These are phyloP conservation scores for Suillus americanus DNA, from an alignment of 768 basidiomycete species.

Conservation along the genomic window DNA sequence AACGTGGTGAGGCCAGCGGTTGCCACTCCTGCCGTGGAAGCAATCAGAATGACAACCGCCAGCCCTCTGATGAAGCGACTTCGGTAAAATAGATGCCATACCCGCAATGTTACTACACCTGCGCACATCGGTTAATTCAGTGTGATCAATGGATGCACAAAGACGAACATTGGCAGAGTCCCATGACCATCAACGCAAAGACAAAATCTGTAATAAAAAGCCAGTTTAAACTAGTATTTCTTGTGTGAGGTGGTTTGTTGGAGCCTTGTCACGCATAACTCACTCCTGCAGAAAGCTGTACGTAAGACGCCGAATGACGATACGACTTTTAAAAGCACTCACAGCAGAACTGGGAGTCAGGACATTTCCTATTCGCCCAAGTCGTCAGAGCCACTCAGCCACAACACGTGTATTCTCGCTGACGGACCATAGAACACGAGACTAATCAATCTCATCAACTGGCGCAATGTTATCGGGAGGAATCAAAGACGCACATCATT, in stretches of 20 bases:
- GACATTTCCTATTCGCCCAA: not conserved
- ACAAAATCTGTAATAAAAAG: not conserved
- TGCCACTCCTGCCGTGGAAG: not conserved
- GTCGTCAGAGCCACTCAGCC: not conserved
- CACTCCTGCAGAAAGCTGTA: not conserved
- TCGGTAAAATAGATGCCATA: conserved; percentile 21
- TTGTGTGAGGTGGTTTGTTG: not conserved
- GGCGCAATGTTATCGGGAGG: not conserved
- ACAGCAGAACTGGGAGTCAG: not conserved
- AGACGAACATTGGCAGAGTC: conserved; percentile 19
- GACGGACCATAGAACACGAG: not conserved
- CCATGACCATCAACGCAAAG: not conserved
- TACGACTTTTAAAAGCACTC: not conserved
- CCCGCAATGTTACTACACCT: conserved; percentile 18
- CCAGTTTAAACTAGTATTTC: not conserved
- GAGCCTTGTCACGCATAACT: not conserved
- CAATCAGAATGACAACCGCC: not conserved
- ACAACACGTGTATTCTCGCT: not conserved
- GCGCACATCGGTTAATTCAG: not conserved
- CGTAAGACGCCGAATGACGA: not conserved
- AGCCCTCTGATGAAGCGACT: conserved; percentile 4
- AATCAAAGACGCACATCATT: not conserved
- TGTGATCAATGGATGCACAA: not conserved
- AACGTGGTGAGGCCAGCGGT: not conserved
- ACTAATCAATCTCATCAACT: not conserved